A percentile compares a stretch with the other conserved stretches of the same genome.
phyloP scores from a whole-genome alignment of 2,329 filamentous ascomycete genomes.

The Exserohilum rostratum region DNA sequence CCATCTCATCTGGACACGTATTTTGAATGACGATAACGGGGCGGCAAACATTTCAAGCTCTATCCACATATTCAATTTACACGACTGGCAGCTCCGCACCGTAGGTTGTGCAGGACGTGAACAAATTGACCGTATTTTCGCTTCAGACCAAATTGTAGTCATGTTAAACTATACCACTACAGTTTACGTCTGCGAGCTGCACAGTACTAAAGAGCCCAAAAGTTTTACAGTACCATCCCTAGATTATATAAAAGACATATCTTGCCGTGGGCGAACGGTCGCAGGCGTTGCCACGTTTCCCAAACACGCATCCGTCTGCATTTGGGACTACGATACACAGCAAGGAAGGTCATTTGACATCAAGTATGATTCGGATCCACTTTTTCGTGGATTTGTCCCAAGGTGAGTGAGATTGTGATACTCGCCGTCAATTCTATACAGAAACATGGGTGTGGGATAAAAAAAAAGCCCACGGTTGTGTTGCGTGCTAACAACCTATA shows the following conservation, averaged over 20 bases:
- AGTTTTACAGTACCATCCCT: constrained; percentile 28
- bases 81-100: constrained; percentile 18
- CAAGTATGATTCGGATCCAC: neutral
- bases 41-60: neutral
- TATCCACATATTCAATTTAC: constrained; percentile 33
- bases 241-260: constrained; percentile 7
- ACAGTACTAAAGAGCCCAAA: constrained; percentile 12
- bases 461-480: neutral
- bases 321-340: constrained; percentile 38
- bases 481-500: constrained; percentile 3
- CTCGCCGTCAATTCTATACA: neutral
- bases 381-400: neutral
- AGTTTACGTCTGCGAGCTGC: constrained; percentile 32
- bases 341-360: constrained; percentile 30
- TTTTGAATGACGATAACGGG: too few species aligned
- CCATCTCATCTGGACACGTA: constrained; percentile 6
- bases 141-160: constrained; percentile 35
- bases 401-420: constrained; percentile 2
- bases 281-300: constrained; percentile 23
- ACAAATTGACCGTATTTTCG: constrained; percentile 13
- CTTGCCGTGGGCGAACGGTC: constrained; percentile 30
- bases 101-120: constrained; percentile 31
- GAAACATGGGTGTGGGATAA: neutral
- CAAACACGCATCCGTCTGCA: constrained; percentile 23
- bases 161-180: constrained; percentile 18